phyloP scores from a whole-genome alignment of 2,329 filamentous ascomycete genomes.

The Phoma sp. region DNA sequence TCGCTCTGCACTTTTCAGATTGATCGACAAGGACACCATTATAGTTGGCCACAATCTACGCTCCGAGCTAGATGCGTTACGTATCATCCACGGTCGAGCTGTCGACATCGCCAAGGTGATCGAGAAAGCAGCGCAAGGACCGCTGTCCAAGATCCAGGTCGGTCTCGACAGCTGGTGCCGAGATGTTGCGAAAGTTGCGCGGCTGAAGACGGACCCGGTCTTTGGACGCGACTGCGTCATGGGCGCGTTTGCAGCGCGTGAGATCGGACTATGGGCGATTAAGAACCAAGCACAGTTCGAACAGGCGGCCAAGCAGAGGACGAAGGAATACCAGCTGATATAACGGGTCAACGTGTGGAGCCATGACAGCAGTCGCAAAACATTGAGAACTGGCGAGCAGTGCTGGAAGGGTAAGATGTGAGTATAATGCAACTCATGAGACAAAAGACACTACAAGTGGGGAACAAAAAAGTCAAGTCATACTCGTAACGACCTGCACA shows the following conservation, averaged over 20 bases:
- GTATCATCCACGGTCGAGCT: conserved; percentile 44
- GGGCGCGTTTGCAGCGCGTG: conserved; percentile 58
- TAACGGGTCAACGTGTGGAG: conserved; percentile 1
- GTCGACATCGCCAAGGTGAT: conserved; percentile 41
- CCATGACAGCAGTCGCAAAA: no score
- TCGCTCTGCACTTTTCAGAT: conserved; percentile 37
- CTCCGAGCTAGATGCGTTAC: conserved; percentile 41
- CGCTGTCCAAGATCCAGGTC: conserved; percentile 38
- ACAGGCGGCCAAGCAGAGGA: conserved; percentile 45
- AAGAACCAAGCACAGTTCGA: conserved; percentile 47
- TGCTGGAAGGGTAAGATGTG: not conserved
- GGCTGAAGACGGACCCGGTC: conserved; percentile 20
- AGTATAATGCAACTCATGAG: not conserved
- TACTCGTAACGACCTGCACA: not conserved
- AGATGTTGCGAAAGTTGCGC: conserved; percentile 19
- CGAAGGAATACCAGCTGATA: conserved; percentile 32
- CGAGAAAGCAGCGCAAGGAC: conserved; percentile 43
- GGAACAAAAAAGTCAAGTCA: conserved; percentile 1
- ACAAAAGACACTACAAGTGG: not conserved
- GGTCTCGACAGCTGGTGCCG: conserved; percentile 40
- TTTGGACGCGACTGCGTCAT: conserved; percentile 58
- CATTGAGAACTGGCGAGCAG: not conserved
- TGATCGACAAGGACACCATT: conserved; percentile 42
- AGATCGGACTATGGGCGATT: conserved; percentile 57
- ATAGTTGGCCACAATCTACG: conserved; percentile 45